Base-by-base conservation (phyloP, 2,329 filamentous ascomycete species). In the Chaetomium strumarium region DNA sequence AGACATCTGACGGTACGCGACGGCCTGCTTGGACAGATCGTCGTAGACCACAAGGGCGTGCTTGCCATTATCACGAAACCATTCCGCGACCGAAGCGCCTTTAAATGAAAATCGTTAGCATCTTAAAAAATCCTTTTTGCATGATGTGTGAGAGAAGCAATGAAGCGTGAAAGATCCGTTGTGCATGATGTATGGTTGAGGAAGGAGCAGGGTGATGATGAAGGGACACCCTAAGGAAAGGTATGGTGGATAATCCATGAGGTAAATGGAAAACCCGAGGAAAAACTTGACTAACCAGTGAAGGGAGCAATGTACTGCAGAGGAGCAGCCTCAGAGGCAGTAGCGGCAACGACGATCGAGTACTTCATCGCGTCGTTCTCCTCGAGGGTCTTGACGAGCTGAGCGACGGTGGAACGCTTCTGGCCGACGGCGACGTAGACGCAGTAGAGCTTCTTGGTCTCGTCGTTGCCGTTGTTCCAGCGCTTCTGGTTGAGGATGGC, bases 331-430 rank as follows among this genome's bases (percentile, higher is more conserved):
- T 99, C 93, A 52, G 93, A 97, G 66, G 93, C 93, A 59, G 93
- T 99, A 67, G 93, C 93, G 63, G 93, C 93, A 63, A 97, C 90
- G 62, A 99, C 73, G 63, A 96, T 84, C 63, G 80, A 85, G 84
- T 97, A 99, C 81, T 96, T 96, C 90, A 99, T 95, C 70, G 93
- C 90, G 67, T 97, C 91, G 75, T 96, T 96, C 86, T 97, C 92
- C 84, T 97, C 92, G 55, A 99, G 89, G 61, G 93, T 97, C 88
- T 97, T 90, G 81, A 99, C 93, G 68, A 99, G 86, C 83, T 99
- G 93, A 64, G 93, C 93, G 67, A 99, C 92, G 65, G 93, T 99
- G 66, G 93, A 97, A 75, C 93, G 90, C 86, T 99, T 99, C 85
- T 99, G 93, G 70, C 93, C 93, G 67, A 99, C 85, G 70, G 93